Evolutionary conservation across 2,329 filamentous ascomycete genomes (phyloP), one percentile per base, ranked within the genome.

Genomic region (Pseudopithomyces maydicus): DNA sequence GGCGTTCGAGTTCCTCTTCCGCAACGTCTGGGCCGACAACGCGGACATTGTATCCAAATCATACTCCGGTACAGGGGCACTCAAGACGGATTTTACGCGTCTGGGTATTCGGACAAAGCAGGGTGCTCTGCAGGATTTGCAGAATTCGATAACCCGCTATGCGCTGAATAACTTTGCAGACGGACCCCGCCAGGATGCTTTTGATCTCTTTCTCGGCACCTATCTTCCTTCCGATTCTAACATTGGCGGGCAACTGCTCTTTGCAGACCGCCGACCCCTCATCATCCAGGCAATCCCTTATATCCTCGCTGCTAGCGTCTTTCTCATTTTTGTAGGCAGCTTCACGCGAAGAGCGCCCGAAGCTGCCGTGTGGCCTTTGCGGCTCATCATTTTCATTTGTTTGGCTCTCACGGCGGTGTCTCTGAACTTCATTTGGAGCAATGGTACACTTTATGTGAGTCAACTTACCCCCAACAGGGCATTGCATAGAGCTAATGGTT

Each of bases 21-120:
- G 95, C 65, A 98, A 98, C 77, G 83, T 98, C 15, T 99, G 95
- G 95, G 95, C 95, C 29, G 95, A 99, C 78, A 99, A 99, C 70
- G 95, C 96, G 54, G 95, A 99, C 74, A 90, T 96, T 22, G 93
- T 99, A 33, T 96, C 93, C 17, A 89, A 87, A 65, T 89, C 92
- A 0, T 99, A 99, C 77, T 95, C 95, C 1, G 95, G 95, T 54
- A 99, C 96, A 0, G 96, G 95, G 2, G 95, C 95, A 50, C 86
- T 99, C 80, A 99, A 99, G 84, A 99, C 95, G 0, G 96, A 99
- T 74, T 92, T 98, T 68, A 99, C 95, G 2, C 89, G 95, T n/a
- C 92, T 92, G 1, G 96, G 94, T 48, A 88, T 90, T 69, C 87
- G 96, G 52, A 99, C 95, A 29, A 92, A 89, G 72, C 85, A 86